These are phyloP conservation scores for Citrus australasica DNA, from an alignment of 345 rosid genomes.

Conservation along the genomic window DNA sequence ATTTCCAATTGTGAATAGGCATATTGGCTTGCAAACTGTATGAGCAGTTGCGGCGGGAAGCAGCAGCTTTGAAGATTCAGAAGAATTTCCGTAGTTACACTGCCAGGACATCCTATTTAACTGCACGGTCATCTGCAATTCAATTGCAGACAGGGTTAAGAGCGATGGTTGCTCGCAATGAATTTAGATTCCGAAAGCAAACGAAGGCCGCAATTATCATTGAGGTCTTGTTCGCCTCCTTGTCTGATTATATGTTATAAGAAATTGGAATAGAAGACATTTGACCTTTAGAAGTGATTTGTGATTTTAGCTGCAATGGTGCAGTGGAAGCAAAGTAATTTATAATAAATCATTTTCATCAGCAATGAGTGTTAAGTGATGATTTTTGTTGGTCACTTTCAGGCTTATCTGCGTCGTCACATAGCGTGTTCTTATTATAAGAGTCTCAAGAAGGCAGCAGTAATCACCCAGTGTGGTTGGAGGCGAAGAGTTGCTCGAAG, in stretches of 20 bases:
- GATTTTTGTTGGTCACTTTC: constrained; percentile 23
- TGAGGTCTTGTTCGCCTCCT: constrained; percentile 51
- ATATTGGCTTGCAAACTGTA: constrained; percentile 78
- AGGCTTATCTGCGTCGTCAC: constrained; percentile 80
- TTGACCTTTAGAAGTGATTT: neutral
- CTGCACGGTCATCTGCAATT: constrained; percentile 54
- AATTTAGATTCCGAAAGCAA: constrained; percentile 85
- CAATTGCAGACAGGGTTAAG: constrained; percentile 81
- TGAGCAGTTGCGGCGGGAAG: constrained; percentile 78
- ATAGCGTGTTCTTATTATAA: constrained; percentile 65
- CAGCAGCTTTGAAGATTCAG: constrained; percentile 87
- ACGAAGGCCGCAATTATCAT: constrained; percentile 85
- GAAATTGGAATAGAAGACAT: constrained; percentile 10
- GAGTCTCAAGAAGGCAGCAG: constrained; percentile 79
- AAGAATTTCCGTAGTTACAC: constrained; percentile 69
- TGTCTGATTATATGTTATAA: constrained; percentile 20
- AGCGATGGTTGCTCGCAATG: constrained; percentile 94
- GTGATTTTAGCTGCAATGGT: constrained; percentile 5
- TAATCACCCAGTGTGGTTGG: constrained; percentile 92
- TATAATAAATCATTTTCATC: neutral
- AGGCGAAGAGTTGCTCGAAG: constrained; percentile 87
- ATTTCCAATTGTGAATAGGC: constrained; percentile 40
- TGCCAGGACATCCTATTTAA: constrained; percentile 61
- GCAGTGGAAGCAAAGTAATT: constrained; percentile 5
- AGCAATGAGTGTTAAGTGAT: constrained; percentile 12